These are phyloP conservation scores for Pseudogymnoascus sp. DNA, from an alignment of 2,329 filamentous ascomycete species.

Conservation along the genomic window DNA sequence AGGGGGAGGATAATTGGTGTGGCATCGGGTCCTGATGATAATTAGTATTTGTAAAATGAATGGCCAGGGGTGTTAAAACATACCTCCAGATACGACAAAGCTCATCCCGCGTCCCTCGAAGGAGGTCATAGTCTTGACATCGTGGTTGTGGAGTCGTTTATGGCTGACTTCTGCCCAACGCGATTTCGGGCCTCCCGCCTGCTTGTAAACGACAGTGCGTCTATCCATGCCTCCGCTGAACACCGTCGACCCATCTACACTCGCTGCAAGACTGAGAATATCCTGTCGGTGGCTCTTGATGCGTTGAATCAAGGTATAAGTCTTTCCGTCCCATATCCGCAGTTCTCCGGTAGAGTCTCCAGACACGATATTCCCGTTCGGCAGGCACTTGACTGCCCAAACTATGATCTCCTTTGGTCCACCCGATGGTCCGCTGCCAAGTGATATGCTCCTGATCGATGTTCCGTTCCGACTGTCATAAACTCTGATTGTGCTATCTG, in stretches of 20 bases:
- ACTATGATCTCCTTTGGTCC: constrained; percentile 80
- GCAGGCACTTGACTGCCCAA: constrained; percentile 85
- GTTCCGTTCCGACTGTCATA: constrained; percentile 77
- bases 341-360: constrained; percentile 93
- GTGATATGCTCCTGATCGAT: constrained; percentile 70
- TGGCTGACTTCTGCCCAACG: constrained; percentile 84
- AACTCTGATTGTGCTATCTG: constrained; percentile 89
- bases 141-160: constrained; percentile 79
- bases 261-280: constrained; percentile 77
- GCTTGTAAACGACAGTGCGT: constrained; percentile 73
- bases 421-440: constrained; percentile 68
- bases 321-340: constrained; percentile 87
- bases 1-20: constrained; percentile 75
- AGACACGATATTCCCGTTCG: constrained; percentile 83
- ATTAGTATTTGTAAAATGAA: constrained; percentile 27
- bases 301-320: constrained; percentile 78
- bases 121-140: constrained; percentile 88
- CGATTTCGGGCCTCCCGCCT: constrained; percentile 47
- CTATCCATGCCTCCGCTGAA: constrained; percentile 90
- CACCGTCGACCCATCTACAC: constrained; percentile 69
- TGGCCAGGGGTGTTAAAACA: constrained; percentile 22
- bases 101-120: constrained; percentile 80
- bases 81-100: constrained; percentile 85
- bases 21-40: constrained; percentile 64
- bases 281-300: constrained; percentile 84